Evolutionary conservation across 768 basidiomycete species (phyloP), one percentile per base, ranked within the genome.

Genomic region (Lactifluus volemus): DNA sequence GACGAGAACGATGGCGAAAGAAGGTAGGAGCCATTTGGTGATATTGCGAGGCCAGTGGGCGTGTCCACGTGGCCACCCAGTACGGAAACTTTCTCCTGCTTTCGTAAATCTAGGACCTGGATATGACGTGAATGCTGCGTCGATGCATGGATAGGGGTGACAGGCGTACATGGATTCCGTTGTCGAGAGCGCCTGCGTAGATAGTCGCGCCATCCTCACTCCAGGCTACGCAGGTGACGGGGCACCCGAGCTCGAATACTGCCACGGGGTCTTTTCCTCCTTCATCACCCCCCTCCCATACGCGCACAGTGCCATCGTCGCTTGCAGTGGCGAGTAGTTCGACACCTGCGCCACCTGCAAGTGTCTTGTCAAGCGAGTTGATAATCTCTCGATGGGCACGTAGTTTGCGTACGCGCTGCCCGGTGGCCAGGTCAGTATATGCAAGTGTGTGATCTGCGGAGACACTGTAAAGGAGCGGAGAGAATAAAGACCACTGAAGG

Each of bases 181-280:
- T 99, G 74, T 99, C 96, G 68, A 98, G 73, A 14, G 90, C 93
- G 5, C 88, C 95, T n/a, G 92, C 82, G 66, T 92, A 99, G 38
- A 97, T 80, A 60, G 83, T 88, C 60, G 88, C 81, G 2, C 92
- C 97, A 69, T 99, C 97, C 19, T 84, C 84, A 71, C 89, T 88
- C 94, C 90, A 98, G 67, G 86, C 88, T 0, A 95, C 95, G 1
- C 88, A 79, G 14, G 96, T 99, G 34, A 93, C 89, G 0, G 97
- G 95, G 69, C 89, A 93, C 5, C 91, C 91, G 17, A 92, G 65
- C 56, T 92, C 88, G 65, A 94, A 89, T 50, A 86, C 84, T 11
- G 86, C 85, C 15, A 97, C 84, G 17, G 88, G 78, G 2, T 83
- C 76, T 72, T 92, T 96, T 5, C 69, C 67, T 2, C 81, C 83